These are phyloP conservation scores for Penicillium rolfsii DNA, from an alignment of 2,329 filamentous ascomycete genomes.

Conservation along the genomic window DNA sequence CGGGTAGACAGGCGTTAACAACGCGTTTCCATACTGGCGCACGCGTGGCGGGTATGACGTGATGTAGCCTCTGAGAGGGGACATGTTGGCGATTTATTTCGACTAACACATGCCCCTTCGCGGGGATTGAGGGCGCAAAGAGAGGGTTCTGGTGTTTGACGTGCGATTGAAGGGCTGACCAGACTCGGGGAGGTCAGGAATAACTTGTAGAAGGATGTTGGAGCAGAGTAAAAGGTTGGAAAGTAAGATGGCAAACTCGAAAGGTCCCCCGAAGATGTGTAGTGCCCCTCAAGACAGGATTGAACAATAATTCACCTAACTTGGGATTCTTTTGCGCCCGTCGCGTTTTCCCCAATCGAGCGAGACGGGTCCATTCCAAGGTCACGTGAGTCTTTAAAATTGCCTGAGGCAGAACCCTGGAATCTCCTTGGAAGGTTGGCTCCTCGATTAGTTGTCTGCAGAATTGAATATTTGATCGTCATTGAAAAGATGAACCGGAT, in stretches of 20 bases:
- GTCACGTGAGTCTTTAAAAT: constrained; percentile 31
- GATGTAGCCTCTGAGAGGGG: constrained; percentile 81
- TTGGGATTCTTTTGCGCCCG: constrained; percentile 30
- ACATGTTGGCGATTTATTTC: constrained; percentile 46
- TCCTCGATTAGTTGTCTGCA: no score
- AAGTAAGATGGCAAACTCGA: not conserved
- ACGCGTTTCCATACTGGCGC: constrained; percentile 86
- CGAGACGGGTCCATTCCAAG: constrained; percentile 32
- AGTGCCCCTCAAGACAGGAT: not conserved
- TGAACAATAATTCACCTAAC: constrained; percentile 10
- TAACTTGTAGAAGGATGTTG: not conserved
- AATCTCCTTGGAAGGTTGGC: not conserved
- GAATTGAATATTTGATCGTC: no score
- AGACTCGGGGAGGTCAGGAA: constrained; percentile 9
- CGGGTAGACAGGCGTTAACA: constrained; percentile 80
- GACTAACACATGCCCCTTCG: constrained; percentile 43
- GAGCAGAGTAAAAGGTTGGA: not conserved
- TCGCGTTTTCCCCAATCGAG: constrained; percentile 39
- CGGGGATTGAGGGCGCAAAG: constrained; percentile 27
- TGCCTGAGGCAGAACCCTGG: constrained; percentile 19
- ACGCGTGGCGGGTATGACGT: constrained; percentile 90
- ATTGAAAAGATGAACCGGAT: not conserved
- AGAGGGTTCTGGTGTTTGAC: constrained; percentile 27
- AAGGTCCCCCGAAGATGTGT: not conserved
- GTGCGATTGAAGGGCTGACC: constrained; percentile 24